phyloP scores from a whole-genome alignment of 371 early-diverging fungal species.

The Parasitella parasitica region DNA sequence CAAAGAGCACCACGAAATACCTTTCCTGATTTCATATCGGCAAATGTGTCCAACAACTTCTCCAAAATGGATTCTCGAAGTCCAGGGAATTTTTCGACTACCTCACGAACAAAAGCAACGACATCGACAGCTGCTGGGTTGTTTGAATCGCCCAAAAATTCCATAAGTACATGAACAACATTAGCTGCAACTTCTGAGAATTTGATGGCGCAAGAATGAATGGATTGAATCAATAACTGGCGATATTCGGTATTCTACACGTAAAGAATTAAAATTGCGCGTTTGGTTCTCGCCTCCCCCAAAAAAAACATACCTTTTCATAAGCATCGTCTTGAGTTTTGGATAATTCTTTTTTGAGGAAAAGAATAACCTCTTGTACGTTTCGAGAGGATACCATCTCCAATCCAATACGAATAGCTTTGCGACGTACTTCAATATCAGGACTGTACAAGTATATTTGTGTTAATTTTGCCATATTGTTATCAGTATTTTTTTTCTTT shows the following conservation, averaged over 20 bases:
- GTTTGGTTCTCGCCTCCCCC: neutral
- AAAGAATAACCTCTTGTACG: constrained; percentile 87
- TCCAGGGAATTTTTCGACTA: constrained; percentile 92
- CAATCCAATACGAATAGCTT: constrained; percentile 84
- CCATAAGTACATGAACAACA: constrained; percentile 93
- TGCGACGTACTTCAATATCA: constrained; percentile 94
- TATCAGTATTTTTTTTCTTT: too few species aligned
- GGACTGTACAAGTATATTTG: constrained; percentile 50
- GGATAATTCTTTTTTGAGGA: constrained; percentile 90
- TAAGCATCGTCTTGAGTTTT: constrained; percentile 89
- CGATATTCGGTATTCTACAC: constrained; percentile 86
- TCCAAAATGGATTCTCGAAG: constrained; percentile 80
- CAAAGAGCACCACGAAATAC: constrained; percentile 97
- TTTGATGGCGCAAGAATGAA: constrained; percentile 92
- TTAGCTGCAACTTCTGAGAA: constrained; percentile 94
- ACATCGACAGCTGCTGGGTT: constrained; percentile 95
- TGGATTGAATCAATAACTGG: constrained; percentile 92
- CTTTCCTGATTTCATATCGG: constrained; percentile 91
- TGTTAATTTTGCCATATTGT: too few species aligned
- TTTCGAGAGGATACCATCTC: constrained; percentile 89
- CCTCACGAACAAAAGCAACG: constrained; percentile 93
- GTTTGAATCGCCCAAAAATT: constrained; percentile 87
- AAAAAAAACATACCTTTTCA: constrained; percentile 65
- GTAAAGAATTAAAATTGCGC: neutral
- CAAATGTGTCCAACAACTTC: constrained; percentile 79